A percentile compares a stretch with the other conserved stretches of the same genome.
Conservation (phyloP, 2,329 filamentous ascomycete species). For the Cercospora sesami region DNA sequence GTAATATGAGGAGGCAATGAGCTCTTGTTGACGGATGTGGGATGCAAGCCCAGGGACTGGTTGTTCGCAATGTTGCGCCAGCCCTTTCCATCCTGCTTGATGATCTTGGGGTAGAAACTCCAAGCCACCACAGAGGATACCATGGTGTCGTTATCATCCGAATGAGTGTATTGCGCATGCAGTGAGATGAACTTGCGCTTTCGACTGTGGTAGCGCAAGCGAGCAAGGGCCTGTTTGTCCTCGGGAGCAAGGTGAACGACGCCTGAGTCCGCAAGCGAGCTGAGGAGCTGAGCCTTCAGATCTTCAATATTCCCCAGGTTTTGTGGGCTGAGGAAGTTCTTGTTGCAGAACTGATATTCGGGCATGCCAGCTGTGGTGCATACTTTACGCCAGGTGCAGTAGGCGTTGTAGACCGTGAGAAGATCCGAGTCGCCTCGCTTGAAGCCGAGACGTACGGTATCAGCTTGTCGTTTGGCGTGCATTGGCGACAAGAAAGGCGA, state of each 20-base stretch:
- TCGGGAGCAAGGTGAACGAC: conserved; percentile 73
- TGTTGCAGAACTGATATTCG: conserved; percentile 88
- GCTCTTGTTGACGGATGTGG: conserved; percentile 82
- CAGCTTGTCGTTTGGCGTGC: conserved; percentile 77
- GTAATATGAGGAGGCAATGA: conserved; percentile 53
- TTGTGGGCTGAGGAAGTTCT: conserved; percentile 89
- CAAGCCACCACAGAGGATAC: conserved; percentile 82
- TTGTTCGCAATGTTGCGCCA: conserved; percentile 92
- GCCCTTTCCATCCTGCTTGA: conserved; percentile 79
- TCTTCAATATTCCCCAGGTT: conserved; percentile 92
- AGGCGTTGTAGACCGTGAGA: conserved; percentile 91
- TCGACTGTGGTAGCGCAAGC: conserved; percentile 63
- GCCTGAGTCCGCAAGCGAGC: conserved; percentile 80
- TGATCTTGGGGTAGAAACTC: conserved; percentile 93
- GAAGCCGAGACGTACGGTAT: conserved; percentile 75
- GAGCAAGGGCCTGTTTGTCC: conserved; percentile 68
- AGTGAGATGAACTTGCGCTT: conserved; percentile 80
- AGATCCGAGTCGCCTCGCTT: conserved; percentile 86
- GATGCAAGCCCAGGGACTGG: conserved; percentile 82
- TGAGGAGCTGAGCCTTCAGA: conserved; percentile 85
- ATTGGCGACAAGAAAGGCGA: conserved; percentile 89
- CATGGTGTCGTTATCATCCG: conserved; percentile 78
- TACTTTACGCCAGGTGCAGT: conserved; percentile 80
- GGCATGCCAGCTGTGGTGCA: conserved; percentile 69
- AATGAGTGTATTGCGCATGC: conserved; percentile 69